phyloP scores from a whole-genome alignment of 495 filamentous ascomycete genomes.

The Aspergillus heteromorphus region DNA sequence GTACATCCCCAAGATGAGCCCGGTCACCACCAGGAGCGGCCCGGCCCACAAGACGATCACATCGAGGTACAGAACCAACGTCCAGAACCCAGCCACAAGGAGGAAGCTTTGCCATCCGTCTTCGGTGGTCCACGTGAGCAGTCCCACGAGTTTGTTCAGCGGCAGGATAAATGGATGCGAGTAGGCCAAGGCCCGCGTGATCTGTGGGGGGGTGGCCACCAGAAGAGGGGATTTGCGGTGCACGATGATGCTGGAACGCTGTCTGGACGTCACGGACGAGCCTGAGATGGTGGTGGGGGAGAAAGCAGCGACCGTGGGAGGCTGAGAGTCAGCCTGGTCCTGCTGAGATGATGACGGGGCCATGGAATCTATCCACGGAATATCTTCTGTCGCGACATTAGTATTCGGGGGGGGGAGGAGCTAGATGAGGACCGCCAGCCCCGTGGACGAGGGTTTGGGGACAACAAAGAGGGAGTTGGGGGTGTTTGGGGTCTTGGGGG shows the following conservation, averaged over 20 bases:
- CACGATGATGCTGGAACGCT: conserved; percentile 85
- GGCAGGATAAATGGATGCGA: conserved; percentile 89
- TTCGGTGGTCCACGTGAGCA: conserved; percentile 87
- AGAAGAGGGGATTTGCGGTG: conserved; percentile 94
- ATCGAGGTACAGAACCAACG: conserved; percentile 78
- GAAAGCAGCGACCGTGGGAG: conserved; percentile 79
- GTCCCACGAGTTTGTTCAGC: conserved; percentile 72
- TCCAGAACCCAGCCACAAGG: conserved; percentile 79
- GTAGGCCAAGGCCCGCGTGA: conserved; percentile 88
- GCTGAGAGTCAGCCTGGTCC: conserved; percentile 45
- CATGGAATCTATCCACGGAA: conserved; percentile 62
- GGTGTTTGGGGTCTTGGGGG: too few species aligned
- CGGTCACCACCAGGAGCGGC: conserved; percentile 71
- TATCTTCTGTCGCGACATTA: conserved; percentile 41
- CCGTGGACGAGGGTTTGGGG: neutral
- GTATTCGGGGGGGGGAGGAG: conserved; percentile 4
- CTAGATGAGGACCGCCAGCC: neutral
- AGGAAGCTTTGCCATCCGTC: conserved; percentile 98
- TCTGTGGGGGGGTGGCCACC: conserved; percentile 85
- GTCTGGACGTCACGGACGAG: conserved; percentile 62
- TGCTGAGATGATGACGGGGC: conserved; percentile 38
- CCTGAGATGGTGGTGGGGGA: conserved; percentile 72
- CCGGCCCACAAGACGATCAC: conserved; percentile 70
- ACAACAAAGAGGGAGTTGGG: neutral
- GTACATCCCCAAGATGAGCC: conserved; percentile 89